Evolutionary conservation across 2,329 filamentous ascomycete genomes (phyloP).

Genomic region (Cladosporium sp.): DNA sequence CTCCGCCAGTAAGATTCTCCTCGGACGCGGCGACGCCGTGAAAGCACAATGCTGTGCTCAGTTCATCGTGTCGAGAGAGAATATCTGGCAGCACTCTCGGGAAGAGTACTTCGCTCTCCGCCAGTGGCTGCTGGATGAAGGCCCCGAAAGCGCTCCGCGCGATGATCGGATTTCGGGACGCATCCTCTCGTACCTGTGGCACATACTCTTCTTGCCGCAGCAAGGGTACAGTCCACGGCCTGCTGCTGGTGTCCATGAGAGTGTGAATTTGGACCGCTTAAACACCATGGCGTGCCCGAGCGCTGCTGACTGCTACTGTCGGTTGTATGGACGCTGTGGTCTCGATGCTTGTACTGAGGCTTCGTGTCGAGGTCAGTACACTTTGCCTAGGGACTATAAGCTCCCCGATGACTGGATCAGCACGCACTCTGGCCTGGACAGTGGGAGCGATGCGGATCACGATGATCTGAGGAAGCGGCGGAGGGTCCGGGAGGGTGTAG

Average conservation of each 20-base stretch:
- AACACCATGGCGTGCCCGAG: conserved; percentile 42
- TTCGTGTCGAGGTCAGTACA: conserved; percentile 43
- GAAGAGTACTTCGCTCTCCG: conserved; percentile 54
- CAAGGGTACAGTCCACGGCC: background rate
- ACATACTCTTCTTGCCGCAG: conserved; percentile 47
- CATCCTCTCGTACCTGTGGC: conserved; percentile 53
- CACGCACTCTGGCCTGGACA: background rate
- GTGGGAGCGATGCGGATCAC: background rate
- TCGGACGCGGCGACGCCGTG: conserved; percentile 38
- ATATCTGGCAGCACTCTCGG: conserved; percentile 50
- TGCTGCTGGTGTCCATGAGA: conserved; percentile 19
- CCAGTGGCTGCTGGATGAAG: conserved; percentile 54
- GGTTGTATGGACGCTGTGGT: conserved; percentile 44
- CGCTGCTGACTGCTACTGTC: conserved; percentile 47
- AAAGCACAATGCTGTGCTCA: conserved; percentile 54
- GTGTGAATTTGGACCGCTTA: conserved; percentile 39
- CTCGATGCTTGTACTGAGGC: conserved; percentile 32
- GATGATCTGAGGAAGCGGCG: conserved; percentile 2
- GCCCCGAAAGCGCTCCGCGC: conserved; percentile 31
- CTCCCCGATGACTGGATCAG: conserved; percentile 32
- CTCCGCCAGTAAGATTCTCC: conserved; percentile 43
- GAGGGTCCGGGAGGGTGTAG: background rate
- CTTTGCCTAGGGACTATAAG: conserved; percentile 39
- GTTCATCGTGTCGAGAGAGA: conserved; percentile 53
- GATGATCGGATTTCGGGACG: conserved; percentile 45